A percentile compares a stretch with the other conserved stretches of the same genome.
These are phyloP conservation scores for Corynespora cassiicola DNA, from an alignment of 2,329 filamentous ascomycete species.

Conservation along the genomic window DNA sequence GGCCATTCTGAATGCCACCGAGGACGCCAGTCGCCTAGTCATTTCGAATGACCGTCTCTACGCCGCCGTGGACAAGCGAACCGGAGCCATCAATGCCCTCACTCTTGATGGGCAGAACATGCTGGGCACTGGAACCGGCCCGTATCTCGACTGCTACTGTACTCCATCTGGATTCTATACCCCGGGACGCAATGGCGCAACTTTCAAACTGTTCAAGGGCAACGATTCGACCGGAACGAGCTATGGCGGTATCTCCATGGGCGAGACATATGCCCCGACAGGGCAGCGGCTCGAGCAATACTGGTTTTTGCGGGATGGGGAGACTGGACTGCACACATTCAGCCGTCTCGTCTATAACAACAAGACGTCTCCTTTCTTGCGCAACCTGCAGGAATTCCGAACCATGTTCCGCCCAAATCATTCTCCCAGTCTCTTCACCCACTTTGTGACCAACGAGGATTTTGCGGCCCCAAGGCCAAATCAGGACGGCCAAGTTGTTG, in stretches of 20 bases:
- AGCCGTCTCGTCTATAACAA: slow-evolving; percentile 66
- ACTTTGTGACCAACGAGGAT: slow-evolving; percentile 63
- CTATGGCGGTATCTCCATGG: slow-evolving; percentile 67
- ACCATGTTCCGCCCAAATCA: slow-evolving; percentile 66
- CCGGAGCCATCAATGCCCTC: slow-evolving; percentile 52
- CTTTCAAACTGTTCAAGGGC: slow-evolving; percentile 59
- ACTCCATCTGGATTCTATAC: slow-evolving; percentile 66
- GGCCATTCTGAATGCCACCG: slow-evolving; percentile 22
- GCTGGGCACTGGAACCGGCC: slow-evolving; percentile 61
- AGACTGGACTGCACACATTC: slow-evolving; percentile 68
- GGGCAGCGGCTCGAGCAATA: slow-evolving; percentile 67
- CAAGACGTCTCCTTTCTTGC: slow-evolving; percentile 60
- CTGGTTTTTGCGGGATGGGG: slow-evolving; percentile 66
- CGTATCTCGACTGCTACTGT: slow-evolving; percentile 71
- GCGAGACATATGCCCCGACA: slow-evolving; percentile 63
- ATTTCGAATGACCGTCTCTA: slow-evolving; percentile 55
- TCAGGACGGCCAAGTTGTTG: slow-evolving; percentile 54
- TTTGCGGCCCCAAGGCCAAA: slow-evolving; percentile 62
- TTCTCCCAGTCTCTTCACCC: slow-evolving; percentile 35
- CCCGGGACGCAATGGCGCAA: slow-evolving; percentile 59
- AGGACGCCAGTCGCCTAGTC: slow-evolving; percentile 34
- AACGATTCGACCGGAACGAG: slow-evolving; percentile 56
- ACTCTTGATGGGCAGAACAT: slow-evolving; percentile 59
- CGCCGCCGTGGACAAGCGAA: slow-evolving; percentile 52
- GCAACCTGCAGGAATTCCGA: slow-evolving; percentile 67